These are phyloP conservation scores for Macrophomina phaseolina DNA, from an alignment of 2,329 filamentous ascomycete genomes.

Conservation along the genomic window DNA sequence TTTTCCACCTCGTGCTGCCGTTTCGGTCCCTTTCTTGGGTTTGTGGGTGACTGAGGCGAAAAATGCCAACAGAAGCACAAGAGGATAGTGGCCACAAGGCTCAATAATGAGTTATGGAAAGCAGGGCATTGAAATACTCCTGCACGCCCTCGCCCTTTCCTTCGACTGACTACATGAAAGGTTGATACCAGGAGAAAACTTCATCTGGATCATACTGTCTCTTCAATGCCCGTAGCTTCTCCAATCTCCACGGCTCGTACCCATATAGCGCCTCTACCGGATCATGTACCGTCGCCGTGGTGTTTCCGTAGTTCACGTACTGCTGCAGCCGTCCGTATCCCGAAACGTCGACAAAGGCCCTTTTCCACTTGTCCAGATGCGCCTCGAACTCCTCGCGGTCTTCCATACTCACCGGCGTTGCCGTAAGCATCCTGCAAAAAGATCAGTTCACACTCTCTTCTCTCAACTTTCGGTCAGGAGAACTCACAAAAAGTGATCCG, in stretches of 20 bases:
- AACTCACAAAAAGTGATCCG: conserved; percentile 2
- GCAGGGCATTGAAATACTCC: no score
- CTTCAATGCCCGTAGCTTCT: conserved; percentile 41
- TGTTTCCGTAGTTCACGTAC: conserved; percentile 42
- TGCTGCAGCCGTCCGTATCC: conserved; percentile 34
- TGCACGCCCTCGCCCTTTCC: no score
- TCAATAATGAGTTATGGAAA: no score
- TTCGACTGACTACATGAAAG: conserved; percentile 28
- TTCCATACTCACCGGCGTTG: conserved; percentile 5
- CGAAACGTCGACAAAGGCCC: conserved; percentile 33
- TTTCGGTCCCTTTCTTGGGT: not conserved
- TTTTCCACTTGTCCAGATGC: conserved; percentile 29
- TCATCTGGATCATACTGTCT: conserved; percentile 41
- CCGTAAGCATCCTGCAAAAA: not conserved
- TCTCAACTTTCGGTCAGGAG: not conserved
- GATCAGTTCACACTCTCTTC: not conserved
- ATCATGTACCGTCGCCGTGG: conserved; percentile 39
- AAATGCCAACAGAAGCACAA: not conserved
- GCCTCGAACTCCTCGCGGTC: conserved; percentile 6
- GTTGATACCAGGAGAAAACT: conserved; percentile 40
- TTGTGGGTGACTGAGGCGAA: not conserved
- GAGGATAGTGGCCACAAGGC: no score
- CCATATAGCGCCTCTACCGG: conserved; percentile 39
- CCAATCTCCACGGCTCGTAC: conserved; percentile 39
- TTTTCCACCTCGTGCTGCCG: not conserved